phyloP scores from a whole-genome alignment of 164 flowering plant species.

The Nymphaea colorata region DNA sequence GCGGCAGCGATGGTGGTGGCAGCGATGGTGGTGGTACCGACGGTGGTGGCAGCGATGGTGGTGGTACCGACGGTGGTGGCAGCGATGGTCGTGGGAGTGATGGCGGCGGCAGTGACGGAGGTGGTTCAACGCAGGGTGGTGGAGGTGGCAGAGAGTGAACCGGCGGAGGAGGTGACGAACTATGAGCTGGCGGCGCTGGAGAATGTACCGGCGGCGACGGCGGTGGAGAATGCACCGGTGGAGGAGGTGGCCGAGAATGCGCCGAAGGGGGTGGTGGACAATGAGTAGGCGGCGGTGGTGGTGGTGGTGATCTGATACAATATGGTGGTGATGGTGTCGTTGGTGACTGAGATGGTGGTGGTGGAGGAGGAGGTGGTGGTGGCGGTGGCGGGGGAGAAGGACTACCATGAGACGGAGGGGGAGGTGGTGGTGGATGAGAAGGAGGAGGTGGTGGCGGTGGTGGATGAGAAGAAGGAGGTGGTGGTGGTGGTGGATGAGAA shows the following conservation, averaged over 20 bases:
- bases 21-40: neutral
- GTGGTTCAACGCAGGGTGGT: neutral
- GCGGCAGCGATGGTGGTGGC: neutral
- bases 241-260: neutral
- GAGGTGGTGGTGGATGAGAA: neutral
- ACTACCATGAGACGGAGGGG: slow-evolving; percentile 2
- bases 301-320: neutral
- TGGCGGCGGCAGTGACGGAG: neutral
- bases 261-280: neutral
- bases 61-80: neutral
- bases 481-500: neutral
- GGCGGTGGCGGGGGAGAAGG: slow-evolving; percentile 1
- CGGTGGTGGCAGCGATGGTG: neutral
- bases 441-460: neutral
- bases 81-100: neutral
- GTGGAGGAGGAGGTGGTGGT: slow-evolving; percentile 4
- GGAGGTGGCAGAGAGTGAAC: neutral
- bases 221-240: neutral
- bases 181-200: neutral
- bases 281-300: neutral
- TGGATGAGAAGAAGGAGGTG: neutral
- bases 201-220: neutral
- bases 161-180: neutral
- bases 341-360: neutral
- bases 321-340: neutral